Base-by-base conservation (phyloP, 1,284 basidiomycete species). In the Sporisorium sorghi region DNA sequence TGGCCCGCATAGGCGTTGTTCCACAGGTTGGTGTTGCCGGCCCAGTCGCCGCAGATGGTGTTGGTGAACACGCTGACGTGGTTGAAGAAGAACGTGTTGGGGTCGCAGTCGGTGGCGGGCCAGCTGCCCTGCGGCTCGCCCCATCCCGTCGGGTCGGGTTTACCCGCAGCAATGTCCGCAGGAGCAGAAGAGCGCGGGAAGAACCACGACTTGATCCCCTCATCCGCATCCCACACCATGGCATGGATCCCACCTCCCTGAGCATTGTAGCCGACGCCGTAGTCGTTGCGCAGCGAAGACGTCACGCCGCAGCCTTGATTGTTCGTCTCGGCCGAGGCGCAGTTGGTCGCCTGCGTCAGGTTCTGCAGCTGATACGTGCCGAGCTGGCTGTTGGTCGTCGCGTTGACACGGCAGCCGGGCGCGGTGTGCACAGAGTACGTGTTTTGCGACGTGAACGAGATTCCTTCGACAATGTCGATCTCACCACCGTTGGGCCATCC, bases 221-320 rank as follows among this genome's bases (percentile, higher is more conserved):
- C 11, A 46, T 62, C 67, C 11, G 53, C 28, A 30, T 68, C 57
- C 60, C 65, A 73, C 1, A 55, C 56, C 53, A 61, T 56, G 6
- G 73, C 78, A 33, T 68, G 81, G 83, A 85, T 88, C 2, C 89
- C 89, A n/a, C 90, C 91, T 7, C 89, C 89, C 23, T 86, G 86
- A 10, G 72, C 71, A 77, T 91, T 91, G 85, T 90, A 90, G 3
- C 78, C 73, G 12, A 88, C 87, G 0, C 89, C 89, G 69, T 87
- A 90, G 19, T 82, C 90, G 54, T 85, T 85, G 0, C 81, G 56
- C 43, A 87, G 44, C 70, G 80, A 39, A 70, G 88, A 73, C 24
- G 85, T 77, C 12, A 91, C 90, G 12, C 89, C 89, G 71, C 91
- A 92, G 0, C 90, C 90, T 0, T 88, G 83, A 76, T 92, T 91